These are phyloP conservation scores for Elsinoe batatas DNA, from an alignment of 2,329 filamentous ascomycete genomes.

Conservation along the genomic window DNA sequence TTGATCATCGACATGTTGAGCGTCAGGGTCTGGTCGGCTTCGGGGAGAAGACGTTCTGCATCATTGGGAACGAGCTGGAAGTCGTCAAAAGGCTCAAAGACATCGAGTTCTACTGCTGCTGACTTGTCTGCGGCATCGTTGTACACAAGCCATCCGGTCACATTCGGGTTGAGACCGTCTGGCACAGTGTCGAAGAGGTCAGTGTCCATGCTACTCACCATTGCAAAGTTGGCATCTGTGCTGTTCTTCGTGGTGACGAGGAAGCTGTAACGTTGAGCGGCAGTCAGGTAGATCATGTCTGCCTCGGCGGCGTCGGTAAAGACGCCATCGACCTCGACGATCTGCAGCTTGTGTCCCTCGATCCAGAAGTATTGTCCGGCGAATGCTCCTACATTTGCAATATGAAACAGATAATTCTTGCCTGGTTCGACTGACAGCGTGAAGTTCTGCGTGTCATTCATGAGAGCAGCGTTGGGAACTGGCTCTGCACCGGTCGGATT, in stretches of 20 bases:
- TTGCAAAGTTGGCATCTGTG: constrained; percentile 48
- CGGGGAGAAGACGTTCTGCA: constrained; percentile 47
- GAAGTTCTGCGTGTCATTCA: constrained; percentile 51
- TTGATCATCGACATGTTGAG: constrained; percentile 55
- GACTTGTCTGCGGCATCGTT: constrained; percentile 37
- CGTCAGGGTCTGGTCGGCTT: constrained; percentile 54
- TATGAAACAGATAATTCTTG: constrained; percentile 53
- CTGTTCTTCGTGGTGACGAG: constrained; percentile 52
- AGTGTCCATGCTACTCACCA: constrained; percentile 29
- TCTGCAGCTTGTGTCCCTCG: constrained; percentile 54
- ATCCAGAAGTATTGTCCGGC: constrained; percentile 58
- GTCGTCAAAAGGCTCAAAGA: constrained; percentile 64
- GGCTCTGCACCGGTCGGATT: constrained; percentile 55
- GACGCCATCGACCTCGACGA: constrained; percentile 63
- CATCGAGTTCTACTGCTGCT: constrained; percentile 47
- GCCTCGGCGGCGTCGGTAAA: constrained; percentile 51
- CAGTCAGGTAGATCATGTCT: constrained; percentile 54
- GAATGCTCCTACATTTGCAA: constrained; percentile 62
- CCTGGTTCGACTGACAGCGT: constrained; percentile 39
- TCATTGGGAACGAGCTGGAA: constrained; percentile 61
- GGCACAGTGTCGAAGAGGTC: constrained; percentile 58
- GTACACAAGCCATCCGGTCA: constrained; percentile 48
- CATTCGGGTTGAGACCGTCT: constrained; percentile 54
- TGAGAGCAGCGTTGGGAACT: constrained; percentile 53
- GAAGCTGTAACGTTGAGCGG: constrained; percentile 62